Evolutionary conservation across 768 basidiomycete species (phyloP).

Genomic region (Tulasnella sp.): DNA sequence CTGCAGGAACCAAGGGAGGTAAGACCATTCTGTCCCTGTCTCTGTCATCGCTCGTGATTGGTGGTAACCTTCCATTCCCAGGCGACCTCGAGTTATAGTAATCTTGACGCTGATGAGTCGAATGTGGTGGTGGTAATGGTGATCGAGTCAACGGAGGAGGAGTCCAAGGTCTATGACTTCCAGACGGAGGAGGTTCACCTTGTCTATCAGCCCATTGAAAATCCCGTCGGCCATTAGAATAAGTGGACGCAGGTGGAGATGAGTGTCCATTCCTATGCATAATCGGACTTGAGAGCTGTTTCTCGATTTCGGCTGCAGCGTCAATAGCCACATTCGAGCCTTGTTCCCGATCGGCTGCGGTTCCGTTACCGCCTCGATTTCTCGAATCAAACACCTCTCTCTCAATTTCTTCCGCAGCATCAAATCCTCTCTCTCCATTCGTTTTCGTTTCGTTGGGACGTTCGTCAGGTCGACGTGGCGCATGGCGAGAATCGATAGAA

Average conservation of each 20-base stretch:
- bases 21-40: too few species aligned
- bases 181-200: too few species aligned
- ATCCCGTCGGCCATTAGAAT: constrained; percentile 32
- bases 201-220: constrained; percentile 10
- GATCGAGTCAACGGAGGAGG: too few species aligned
- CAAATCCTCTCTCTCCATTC: constrained; percentile 15
- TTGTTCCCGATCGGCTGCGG: constrained; percentile 20
- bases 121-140: too few species aligned
- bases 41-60: too few species aligned
- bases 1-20: too few species aligned
- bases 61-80: too few species aligned
- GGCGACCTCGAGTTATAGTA: too few species aligned
- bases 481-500: too few species aligned
- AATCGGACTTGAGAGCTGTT: neutral
- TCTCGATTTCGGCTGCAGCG: constrained; percentile 27
- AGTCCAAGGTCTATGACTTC: too few species aligned
- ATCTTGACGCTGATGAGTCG: too few species aligned
- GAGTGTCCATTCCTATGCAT: constrained; percentile 34
- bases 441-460: neutral
- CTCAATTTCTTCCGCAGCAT: constrained; percentile 38
- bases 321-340: constrained; percentile 35
- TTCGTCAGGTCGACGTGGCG: constrained; percentile 1
- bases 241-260: constrained; percentile 38
- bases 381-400: constrained; percentile 31
- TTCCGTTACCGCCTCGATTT: constrained; percentile 18